A percentile compares a stretch with the other conserved stretches of the same genome.
These are phyloP conservation scores for Pythium guiyangense DNA, from an alignment of 352 stramenopile genomes.

Conservation along the genomic window DNA sequence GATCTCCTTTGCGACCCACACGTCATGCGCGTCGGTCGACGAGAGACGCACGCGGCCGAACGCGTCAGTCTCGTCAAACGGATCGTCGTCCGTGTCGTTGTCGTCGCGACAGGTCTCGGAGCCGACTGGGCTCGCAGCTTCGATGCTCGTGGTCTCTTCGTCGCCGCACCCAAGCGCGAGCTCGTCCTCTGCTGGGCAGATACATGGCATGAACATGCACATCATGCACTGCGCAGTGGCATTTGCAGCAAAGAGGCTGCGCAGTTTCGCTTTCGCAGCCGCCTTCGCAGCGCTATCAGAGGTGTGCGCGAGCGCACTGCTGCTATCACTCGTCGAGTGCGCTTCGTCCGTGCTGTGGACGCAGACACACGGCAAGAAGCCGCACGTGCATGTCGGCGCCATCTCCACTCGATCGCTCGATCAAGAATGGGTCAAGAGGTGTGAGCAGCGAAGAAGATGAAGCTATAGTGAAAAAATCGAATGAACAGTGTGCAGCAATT, in stretches of 20 bases:
- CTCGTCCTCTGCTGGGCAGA: constrained; percentile 65
- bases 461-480: too few species aligned
- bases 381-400: constrained; percentile 39
- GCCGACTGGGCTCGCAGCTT: constrained; percentile 30
- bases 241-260: constrained; percentile 46
- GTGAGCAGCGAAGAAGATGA: too few species aligned
- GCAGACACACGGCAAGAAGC: constrained; percentile 72
- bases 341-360: constrained; percentile 30
- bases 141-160: constrained; percentile 40
- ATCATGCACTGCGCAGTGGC: constrained; percentile 53
- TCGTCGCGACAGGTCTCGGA: constrained; percentile 19
- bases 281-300: constrained; percentile 2
- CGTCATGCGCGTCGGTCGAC: constrained; percentile 11
- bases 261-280: constrained; percentile 31
- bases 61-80: constrained; percentile 34
- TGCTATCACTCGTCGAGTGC: neutral
- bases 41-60: constrained; percentile 51
- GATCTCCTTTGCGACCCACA: constrained; percentile 76
- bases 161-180: constrained; percentile 10
- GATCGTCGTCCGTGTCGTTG: constrained; percentile 10
- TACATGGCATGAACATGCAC: constrained; percentile 80
- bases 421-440: neutral
- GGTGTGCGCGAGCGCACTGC: neutral
- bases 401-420: constrained; percentile 9
- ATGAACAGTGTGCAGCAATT: too few species aligned